These are phyloP conservation scores for Boletus vinaceobasis DNA, from an alignment of 768 basidiomycete species.

Conservation along the genomic window DNA sequence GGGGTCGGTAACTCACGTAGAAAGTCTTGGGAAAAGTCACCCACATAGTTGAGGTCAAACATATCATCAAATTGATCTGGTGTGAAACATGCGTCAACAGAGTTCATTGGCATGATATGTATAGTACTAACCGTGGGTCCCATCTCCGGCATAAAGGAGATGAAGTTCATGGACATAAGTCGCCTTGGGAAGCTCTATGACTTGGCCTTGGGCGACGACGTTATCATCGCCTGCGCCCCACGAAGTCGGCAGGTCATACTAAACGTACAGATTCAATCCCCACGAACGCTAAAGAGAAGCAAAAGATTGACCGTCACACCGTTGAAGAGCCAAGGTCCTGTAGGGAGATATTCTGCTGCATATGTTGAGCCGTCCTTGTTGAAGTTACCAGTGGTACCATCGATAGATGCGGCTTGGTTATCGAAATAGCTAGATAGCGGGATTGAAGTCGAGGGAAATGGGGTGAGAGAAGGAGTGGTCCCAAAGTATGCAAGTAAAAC, in stretches of 20 bases:
- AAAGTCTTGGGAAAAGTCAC: slow-evolving; percentile 28
- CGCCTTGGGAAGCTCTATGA: slow-evolving; percentile 31
- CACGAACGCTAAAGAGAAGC: background rate
- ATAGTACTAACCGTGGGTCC: slow-evolving; percentile 22
- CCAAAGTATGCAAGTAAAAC: slow-evolving; percentile 20
- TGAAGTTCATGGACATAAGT: slow-evolving; percentile 46
- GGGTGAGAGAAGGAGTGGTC: slow-evolving; percentile 7
- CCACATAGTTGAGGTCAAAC: slow-evolving; percentile 38
- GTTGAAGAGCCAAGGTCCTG: slow-evolving; percentile 37
- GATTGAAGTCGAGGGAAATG: slow-evolving; percentile 34
- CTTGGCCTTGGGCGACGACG: slow-evolving; percentile 42
- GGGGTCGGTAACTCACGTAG: slow-evolving; percentile 27
- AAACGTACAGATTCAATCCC: background rate
- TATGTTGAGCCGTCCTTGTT: slow-evolving; percentile 40
- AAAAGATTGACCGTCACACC: slow-evolving; percentile 35
- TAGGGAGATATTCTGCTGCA: slow-evolving; percentile 39
- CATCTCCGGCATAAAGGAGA: slow-evolving; percentile 46
- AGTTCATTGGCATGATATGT: background rate
- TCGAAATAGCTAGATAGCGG: slow-evolving; percentile 33
- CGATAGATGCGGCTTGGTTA: slow-evolving; percentile 42
- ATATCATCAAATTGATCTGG: slow-evolving; percentile 32
- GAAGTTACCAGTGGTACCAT: slow-evolving; percentile 39
- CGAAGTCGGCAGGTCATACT: slow-evolving; percentile 31
- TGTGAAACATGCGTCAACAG: background rate
- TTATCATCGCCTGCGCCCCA: slow-evolving; percentile 38